Percentiles rank a stretch among this genome's conserved stretches.
Conservation (phyloP, 192 early-diverging fungal species). For the Ambispora gerdemannii region DNA sequence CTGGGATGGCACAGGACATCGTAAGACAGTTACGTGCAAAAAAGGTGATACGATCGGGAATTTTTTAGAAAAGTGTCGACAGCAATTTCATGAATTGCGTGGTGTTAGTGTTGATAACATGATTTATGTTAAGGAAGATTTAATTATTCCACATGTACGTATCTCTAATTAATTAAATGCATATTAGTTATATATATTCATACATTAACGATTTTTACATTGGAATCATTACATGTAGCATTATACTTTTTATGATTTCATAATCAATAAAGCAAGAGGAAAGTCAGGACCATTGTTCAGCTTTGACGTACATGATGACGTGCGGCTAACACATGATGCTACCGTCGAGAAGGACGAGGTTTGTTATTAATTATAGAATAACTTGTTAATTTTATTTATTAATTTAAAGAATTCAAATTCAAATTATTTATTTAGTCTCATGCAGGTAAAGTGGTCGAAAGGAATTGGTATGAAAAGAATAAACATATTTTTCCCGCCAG, state of each 20-base stretch:
- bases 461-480: slow-evolving; percentile 87
- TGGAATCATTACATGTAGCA: too few relatives aligned
- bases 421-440: slow-evolving; percentile 59
- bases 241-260: slow-evolving; percentile 92
- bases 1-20: slow-evolving; percentile 96
- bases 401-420: not conserved
- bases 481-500: slow-evolving; percentile 95
- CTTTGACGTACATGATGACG: slow-evolving; percentile 94
- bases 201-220: not conserved
- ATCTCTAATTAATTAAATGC: too few relatives aligned
- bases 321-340: slow-evolving; percentile 79
- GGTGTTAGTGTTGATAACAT: slow-evolving; percentile 79
- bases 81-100: slow-evolving; percentile 80
- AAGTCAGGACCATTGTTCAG: slow-evolving; percentile 93
- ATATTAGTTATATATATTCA: not conserved
- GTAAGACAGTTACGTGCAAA: slow-evolving; percentile 63
- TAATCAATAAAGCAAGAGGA: slow-evolving; percentile 90
- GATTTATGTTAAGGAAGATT: slow-evolving; percentile 92
- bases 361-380: not conserved
- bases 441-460: slow-evolving; percentile 89
- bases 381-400: not conserved
- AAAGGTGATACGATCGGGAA: slow-evolving; percentile 86
- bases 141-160: slow-evolving; percentile 90
- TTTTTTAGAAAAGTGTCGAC: slow-evolving; percentile 80
- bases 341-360: slow-evolving; percentile 85